Evolutionary conservation across 345 rosid genomes (phyloP), one percentile per base, ranked within the genome.

Genomic region (Populus alba): DNA sequence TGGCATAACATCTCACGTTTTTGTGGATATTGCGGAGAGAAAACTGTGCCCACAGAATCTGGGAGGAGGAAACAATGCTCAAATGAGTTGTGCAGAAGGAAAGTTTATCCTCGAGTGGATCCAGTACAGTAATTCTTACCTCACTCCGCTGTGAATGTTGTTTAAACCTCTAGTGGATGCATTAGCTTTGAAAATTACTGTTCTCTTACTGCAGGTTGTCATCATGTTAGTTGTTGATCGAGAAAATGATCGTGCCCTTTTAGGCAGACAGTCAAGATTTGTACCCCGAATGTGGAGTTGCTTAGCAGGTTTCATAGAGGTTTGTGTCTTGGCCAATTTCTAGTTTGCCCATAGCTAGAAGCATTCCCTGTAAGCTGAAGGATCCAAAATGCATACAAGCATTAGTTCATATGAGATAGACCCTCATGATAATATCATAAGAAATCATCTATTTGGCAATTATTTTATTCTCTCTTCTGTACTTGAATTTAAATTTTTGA

Each of bases 201-300:
- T 55, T 73, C 71, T 68, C 62, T 37, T 77, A 77, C 16, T 74
- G 23, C 86, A 95, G 99, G 98, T 92, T 79, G 99, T 95, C 78
- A 93, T 95, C 79, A 95, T 95, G 99, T 87, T 93, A 80, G 97
- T 93, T 69, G 90, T 95, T 75, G 99, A 95, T 76, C 85, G 78
- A 85, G 95, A 93, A 81, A 93, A 95, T 79, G 98, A 92, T 18
- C 80, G 94, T 22, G 97, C 82, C 45, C 97, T 95, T 78, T 81
- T 95, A 78, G 88, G 97, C 84, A 89, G 92, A 68, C 98, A 91
- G 33, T 87, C 96, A n/a, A 90, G 99, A 84, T 90, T 47, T 83
- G 97, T 92, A 33, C 98, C 98, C 23, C 87, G 98, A 72, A 90
- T 95, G 96, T 95, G 99, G 98, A 95, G 96, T 84, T 95, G 99